These are phyloP conservation scores for Botrytis fabae DNA, from an alignment of 2,329 filamentous ascomycete genomes.

Conservation along the genomic window DNA sequence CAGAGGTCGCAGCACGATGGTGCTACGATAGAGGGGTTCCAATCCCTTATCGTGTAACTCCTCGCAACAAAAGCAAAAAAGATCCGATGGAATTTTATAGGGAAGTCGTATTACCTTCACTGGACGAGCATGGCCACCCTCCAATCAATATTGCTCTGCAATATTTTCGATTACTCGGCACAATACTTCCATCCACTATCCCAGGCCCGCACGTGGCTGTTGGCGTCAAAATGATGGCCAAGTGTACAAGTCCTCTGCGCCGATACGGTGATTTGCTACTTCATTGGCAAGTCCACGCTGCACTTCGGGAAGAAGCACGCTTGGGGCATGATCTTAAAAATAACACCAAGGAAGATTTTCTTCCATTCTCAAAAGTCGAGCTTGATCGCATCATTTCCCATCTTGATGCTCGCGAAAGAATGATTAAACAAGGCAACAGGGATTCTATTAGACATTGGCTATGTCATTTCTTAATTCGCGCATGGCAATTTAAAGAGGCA, in stretches of 20 bases:
- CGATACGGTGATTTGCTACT: conserved; percentile 62
- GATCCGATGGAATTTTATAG: conserved; percentile 35
- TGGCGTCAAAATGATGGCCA: conserved; percentile 61
- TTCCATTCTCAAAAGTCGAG: conserved; percentile 37
- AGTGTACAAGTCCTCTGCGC: conserved; percentile 66
- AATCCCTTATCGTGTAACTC: conserved; percentile 53
- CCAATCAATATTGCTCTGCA: conserved; percentile 24
- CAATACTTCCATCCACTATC: conserved; percentile 52
- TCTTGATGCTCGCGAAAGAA: conserved; percentile 36
- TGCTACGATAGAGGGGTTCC: conserved; percentile 58
- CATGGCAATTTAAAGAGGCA: conserved; percentile 55
- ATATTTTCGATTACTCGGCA: conserved; percentile 48
- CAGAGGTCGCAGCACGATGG: conserved; percentile 62
- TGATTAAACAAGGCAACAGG: conserved; percentile 26
- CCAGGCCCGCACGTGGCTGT: conserved; percentile 58
- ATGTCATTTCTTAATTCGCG: conserved; percentile 59
- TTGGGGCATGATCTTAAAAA: conserved; percentile 42
- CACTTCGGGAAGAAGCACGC: conserved; percentile 50
- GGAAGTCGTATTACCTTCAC: conserved; percentile 32
- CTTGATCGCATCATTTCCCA: conserved; percentile 37
- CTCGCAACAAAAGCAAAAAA: conserved; percentile 31
- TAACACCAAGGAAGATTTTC: conserved; percentile 37
- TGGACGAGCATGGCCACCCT: conserved; percentile 26
- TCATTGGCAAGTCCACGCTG: conserved; percentile 66
- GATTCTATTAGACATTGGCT: conserved; percentile 52